Conservation (phyloP, 306 rosid genomes). For the Cercis canadensis region DNA sequence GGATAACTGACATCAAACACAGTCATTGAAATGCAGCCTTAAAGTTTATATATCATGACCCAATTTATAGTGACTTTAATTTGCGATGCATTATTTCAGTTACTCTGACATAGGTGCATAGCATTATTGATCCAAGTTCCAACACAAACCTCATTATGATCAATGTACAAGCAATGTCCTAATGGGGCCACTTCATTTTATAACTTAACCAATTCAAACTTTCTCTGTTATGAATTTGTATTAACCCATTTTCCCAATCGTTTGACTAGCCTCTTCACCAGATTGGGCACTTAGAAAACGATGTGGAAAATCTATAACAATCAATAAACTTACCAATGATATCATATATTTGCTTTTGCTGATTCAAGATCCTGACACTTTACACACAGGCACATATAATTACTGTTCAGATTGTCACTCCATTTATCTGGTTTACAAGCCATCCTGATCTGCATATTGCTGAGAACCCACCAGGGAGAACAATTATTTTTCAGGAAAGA, state of each 20-base stretch:
- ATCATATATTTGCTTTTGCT: constrained; percentile 38
- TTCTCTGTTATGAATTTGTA: constrained; percentile 34
- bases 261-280: constrained; percentile 56
- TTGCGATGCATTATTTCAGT: constrained; percentile 32
- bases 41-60: constrained; percentile 28
- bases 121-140: constrained; percentile 65
- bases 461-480: not conserved
- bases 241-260: constrained; percentile 39
- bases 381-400: constrained; percentile 38
- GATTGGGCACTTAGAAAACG: constrained; percentile 49
- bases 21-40: constrained; percentile 34
- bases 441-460: constrained; percentile 7
- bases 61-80: constrained; percentile 33
- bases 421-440: constrained; percentile 20
- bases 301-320: constrained; percentile 56
- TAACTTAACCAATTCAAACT: constrained; percentile 42
- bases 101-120: constrained; percentile 43
- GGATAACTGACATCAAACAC: constrained; percentile 27
- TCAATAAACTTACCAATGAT: constrained; percentile 53
- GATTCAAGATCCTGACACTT: constrained; percentile 51
- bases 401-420: constrained; percentile 31
- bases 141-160: constrained; percentile 56
- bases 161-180: constrained; percentile 42
- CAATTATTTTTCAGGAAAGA: constrained; percentile 7
- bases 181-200: constrained; percentile 50